Evolutionary conservation across 768 basidiomycete species (phyloP).

Genomic region (Chalciporus pseudorubinellus): DNA sequence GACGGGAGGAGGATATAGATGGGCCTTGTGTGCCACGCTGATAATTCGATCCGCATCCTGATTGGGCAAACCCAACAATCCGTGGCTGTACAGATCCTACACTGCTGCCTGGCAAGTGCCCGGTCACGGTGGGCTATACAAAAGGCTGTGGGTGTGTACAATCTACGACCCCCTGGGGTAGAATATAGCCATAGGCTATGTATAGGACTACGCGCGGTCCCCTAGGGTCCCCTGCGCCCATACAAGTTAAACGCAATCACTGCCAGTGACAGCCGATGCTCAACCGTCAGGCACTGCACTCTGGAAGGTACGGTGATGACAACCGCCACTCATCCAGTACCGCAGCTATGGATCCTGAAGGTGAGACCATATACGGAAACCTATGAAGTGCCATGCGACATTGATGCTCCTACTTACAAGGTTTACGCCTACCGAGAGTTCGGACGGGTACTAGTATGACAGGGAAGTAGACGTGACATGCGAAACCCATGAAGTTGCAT

Average conservation of each 20-base stretch:
- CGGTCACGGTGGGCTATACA: background rate
- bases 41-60: conserved; percentile 2
- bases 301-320: background rate
- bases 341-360: background rate
- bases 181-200: background rate
- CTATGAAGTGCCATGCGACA: conserved; percentile 17
- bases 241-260: background rate
- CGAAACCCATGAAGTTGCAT: background rate
- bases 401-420: background rate
- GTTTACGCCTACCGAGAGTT: background rate
- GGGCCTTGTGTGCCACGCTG: background rate
- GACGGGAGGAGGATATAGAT: conserved; percentile 19
- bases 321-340: background rate
- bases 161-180: background rate
- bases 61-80: conserved; percentile 13
- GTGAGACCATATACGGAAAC: conserved; percentile 9
- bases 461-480: background rate
- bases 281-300: background rate
- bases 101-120: no score
- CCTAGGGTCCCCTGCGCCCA: background rate
- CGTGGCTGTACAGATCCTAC: conserved; percentile 21
- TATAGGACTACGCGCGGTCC: background rate
- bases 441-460: background rate
- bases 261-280: no score
- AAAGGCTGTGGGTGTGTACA: background rate